A percentile compares a stretch with the other conserved stretches of the same genome.
Evolutionary conservation across 2,329 filamentous ascomycete species (phyloP).

Genomic region (Sclerotinia borealis): DNA sequence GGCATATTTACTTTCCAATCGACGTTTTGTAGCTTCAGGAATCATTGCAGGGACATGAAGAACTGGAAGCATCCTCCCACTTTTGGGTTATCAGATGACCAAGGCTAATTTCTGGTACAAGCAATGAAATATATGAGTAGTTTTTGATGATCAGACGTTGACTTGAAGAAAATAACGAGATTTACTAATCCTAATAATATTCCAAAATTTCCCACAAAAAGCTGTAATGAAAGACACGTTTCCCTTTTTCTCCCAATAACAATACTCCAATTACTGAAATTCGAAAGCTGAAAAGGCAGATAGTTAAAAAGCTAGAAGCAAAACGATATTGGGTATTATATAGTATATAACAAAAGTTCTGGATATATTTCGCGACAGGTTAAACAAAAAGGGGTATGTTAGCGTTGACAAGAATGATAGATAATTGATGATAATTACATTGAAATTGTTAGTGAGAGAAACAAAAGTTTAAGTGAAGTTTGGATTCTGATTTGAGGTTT

Average conservation of each 20-base stretch:
- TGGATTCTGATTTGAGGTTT: not conserved
- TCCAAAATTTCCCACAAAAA: not conserved
- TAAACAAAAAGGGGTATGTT: not conserved
- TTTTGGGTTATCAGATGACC: not conserved
- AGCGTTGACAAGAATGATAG: slow-evolving; percentile 11
- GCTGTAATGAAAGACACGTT: not conserved
- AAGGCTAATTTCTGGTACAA: not conserved
- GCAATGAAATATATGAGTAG: not conserved
- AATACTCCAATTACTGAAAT: not conserved
- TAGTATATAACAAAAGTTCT: not conserved
- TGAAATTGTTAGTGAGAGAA: not conserved
- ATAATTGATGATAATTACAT: slow-evolving; percentile 22
- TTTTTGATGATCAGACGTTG: not conserved
- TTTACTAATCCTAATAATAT: not conserved
- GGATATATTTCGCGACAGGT: not conserved
- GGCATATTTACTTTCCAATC: slow-evolving; percentile 20
- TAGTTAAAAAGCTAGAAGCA: not conserved
- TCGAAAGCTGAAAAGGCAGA: not conserved
- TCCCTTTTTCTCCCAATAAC: not conserved
- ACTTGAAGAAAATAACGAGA: slow-evolving; percentile 1
- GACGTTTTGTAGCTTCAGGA: slow-evolving; percentile 20
- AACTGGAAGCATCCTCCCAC: slow-evolving; percentile 16
- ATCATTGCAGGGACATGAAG: slow-evolving; percentile 14
- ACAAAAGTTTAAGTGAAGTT: not conserved
- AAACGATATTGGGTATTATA: not conserved